phyloP scores from a whole-genome alignment of 495 filamentous ascomycete species.

The Penicillium crystallinum region DNA sequence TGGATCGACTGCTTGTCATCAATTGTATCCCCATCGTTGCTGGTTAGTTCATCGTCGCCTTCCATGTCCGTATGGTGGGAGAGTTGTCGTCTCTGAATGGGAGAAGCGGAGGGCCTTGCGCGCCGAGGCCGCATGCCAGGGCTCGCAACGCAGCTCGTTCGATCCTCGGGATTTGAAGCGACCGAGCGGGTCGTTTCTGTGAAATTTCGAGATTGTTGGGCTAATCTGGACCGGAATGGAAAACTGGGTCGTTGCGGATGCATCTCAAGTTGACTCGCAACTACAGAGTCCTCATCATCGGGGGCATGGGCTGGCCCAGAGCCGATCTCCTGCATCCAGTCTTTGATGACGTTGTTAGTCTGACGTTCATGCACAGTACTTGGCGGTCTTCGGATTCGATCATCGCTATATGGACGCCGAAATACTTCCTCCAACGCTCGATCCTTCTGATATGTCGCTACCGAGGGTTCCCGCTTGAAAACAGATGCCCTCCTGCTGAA shows the following conservation, averaged over 20 bases:
- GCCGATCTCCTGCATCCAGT: constrained; percentile 77
- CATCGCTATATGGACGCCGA: constrained; percentile 51
- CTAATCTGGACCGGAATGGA: constrained; percentile 27
- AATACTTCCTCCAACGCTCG: constrained; percentile 91
- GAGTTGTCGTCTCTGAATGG: constrained; percentile 29
- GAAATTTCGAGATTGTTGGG: constrained; percentile 41
- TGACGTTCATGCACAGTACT: constrained; percentile 56
- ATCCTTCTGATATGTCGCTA: constrained; percentile 82
- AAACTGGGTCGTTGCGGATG: constrained; percentile 28
- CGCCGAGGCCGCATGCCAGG: constrained; percentile 29
- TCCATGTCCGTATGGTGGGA: constrained; percentile 69
- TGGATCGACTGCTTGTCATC: constrained; percentile 31
- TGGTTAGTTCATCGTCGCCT: constrained; percentile 87
- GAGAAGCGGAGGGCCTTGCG: constrained; percentile 18
- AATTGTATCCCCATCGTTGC: constrained; percentile 57
- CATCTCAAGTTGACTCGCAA: constrained; percentile 54
- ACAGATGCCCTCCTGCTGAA: constrained; percentile 61
- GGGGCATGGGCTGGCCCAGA: constrained; percentile 61
- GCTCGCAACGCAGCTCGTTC: constrained; percentile 24
- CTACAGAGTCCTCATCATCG: constrained; percentile 53
- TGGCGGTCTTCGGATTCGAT: constrained; percentile 40
- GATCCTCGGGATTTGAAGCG: constrained; percentile 56
- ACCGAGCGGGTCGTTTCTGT: constrained; percentile 48
- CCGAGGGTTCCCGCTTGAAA: constrained; percentile 72
- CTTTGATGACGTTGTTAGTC: constrained; percentile 68